Conservation (phyloP, 495 filamentous ascomycete species). For the Cladorrhinum samala region DNA sequence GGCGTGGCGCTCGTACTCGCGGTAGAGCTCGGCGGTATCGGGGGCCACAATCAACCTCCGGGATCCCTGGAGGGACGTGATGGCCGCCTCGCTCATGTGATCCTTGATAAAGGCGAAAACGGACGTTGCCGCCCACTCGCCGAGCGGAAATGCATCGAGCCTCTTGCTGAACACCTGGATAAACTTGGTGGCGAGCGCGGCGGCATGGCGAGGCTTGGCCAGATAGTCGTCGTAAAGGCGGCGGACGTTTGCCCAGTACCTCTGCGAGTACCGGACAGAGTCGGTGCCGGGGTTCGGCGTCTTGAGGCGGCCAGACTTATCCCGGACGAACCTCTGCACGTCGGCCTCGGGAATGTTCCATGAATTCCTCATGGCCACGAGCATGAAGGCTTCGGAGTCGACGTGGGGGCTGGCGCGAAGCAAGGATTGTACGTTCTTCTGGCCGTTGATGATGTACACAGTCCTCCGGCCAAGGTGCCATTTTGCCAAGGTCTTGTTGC, state of each 20-base stretch:
- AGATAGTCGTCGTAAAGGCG: slow-evolving; percentile 14
- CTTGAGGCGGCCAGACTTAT: slow-evolving; percentile 12
- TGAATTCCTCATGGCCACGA: slow-evolving; percentile 10
- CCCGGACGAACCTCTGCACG: slow-evolving; percentile 12
- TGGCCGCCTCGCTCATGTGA: slow-evolving; percentile 16
- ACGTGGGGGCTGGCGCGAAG: slow-evolving; percentile 14
- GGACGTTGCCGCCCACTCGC: slow-evolving; percentile 6
- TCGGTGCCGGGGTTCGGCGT: slow-evolving; percentile 4
- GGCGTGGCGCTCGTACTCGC: slow-evolving; percentile 18
- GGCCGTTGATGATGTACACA: slow-evolving; percentile 23
- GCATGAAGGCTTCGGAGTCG: slow-evolving; percentile 18
- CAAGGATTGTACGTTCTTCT: slow-evolving; percentile 17
- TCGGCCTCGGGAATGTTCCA: slow-evolving; percentile 6
- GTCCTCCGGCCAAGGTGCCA: slow-evolving; percentile 21
- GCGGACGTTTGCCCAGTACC: slow-evolving; percentile 20
- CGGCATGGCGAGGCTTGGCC: slow-evolving; percentile 1
- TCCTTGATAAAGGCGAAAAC: slow-evolving; percentile 14
- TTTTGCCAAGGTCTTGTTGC: slow-evolving; percentile 9
- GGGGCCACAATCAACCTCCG: slow-evolving; percentile 19
- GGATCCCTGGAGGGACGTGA: slow-evolving; percentile 14
- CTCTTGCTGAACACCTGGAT: slow-evolving; percentile 6
- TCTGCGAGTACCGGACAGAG: slow-evolving; percentile 3
- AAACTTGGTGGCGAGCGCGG: slow-evolving; percentile 11
- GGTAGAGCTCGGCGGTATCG: slow-evolving; percentile 11
- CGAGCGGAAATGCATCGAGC: slow-evolving; percentile 5